A percentile compares a stretch with the other conserved stretches of the same genome.
Evolutionary conservation across 2,329 filamentous ascomycete genomes (phyloP).

Genomic region (Scytalidium lignicola): DNA sequence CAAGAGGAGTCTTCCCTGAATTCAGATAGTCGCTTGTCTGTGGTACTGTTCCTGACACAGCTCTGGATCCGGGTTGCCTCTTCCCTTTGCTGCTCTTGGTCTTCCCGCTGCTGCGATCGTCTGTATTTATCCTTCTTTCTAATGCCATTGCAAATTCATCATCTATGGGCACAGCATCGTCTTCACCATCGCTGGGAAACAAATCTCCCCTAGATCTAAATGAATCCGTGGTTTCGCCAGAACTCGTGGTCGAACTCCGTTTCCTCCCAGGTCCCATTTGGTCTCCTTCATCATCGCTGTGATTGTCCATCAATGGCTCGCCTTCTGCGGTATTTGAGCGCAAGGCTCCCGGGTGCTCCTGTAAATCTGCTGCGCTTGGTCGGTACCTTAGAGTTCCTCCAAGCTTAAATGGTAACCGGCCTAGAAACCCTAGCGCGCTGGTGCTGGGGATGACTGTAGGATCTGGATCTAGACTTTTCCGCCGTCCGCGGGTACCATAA

Average conservation of each 20-base stretch:
- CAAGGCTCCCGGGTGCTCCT: slow-evolving; percentile 68
- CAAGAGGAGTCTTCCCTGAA: slow-evolving; percentile 14
- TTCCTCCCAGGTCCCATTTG: slow-evolving; percentile 40
- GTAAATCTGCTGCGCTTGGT: slow-evolving; percentile 83
- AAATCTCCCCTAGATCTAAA: slow-evolving; percentile 83
- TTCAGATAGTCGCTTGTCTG: slow-evolving; percentile 30
- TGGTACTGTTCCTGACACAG: slow-evolving; percentile 54
- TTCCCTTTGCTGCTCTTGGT: slow-evolving; percentile 58
- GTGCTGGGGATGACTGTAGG: slow-evolving; percentile 88
- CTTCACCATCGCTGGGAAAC: slow-evolving; percentile 79
- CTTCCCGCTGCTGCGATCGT: slow-evolving; percentile 67
- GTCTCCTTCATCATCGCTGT: slow-evolving; percentile 17
- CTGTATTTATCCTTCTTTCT: slow-evolving; percentile 62
- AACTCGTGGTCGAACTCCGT: slow-evolving; percentile 74
- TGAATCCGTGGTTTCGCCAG: slow-evolving; percentile 78
- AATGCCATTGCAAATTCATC: slow-evolving; percentile 87
- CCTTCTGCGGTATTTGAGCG: slow-evolving; percentile 48
- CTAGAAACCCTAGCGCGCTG: slow-evolving; percentile 78
- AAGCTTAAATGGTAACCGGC: slow-evolving; percentile 77
- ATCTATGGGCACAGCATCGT: slow-evolving; percentile 87
- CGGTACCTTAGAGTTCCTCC: slow-evolving; percentile 81
- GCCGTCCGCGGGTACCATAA: slow-evolving; percentile 66
- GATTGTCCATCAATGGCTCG: slow-evolving; percentile 58
- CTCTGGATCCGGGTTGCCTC: slow-evolving; percentile 38
- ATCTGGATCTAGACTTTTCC: slow-evolving; percentile 57